Conservation (phyloP, 2,329 filamentous ascomycete genomes). For the Colletotrichum coccodes region DNA sequence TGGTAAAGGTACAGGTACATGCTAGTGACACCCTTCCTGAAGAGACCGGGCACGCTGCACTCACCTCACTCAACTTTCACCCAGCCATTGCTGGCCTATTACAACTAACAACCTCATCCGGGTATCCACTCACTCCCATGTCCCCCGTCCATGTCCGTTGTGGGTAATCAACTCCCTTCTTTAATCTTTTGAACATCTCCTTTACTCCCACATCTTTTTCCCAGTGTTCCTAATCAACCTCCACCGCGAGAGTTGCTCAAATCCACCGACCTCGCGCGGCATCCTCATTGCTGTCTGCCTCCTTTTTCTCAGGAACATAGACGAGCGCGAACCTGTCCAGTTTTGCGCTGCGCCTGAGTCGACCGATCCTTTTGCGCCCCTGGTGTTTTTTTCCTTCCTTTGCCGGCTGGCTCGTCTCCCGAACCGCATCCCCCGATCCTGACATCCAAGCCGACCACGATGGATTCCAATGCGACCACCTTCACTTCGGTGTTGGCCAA, state of each 20-base stretch:
- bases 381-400: conserved; percentile 5
- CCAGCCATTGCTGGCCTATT: conserved; percentile 3
- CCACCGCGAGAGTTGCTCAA: conserved; percentile 22
- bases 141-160: conserved; percentile 10
- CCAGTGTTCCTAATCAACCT: conserved; percentile 12
- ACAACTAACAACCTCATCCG: conserved; percentile 13
- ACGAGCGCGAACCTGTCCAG: conserved; percentile 8
- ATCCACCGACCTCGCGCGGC: background rate
- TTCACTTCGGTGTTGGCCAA: conserved; percentile 77
- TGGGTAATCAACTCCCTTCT: conserved; percentile 22
- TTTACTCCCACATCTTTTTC: conserved; percentile 8
- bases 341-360: conserved; percentile 1
- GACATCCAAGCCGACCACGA: conserved; percentile 38
- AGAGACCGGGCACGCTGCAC: background rate
- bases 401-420: background rate
- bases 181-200: conserved; percentile 22
- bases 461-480: conserved; percentile 71
- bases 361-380: conserved; percentile 5
- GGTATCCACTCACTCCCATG: conserved; percentile 25
- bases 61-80: background rate
- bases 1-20: conserved; percentile 19
- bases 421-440: background rate
- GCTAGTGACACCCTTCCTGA: background rate
- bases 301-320: background rate
- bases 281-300: background rate